Base-by-base conservation (phyloP, 768 basidiomycete species). In the Tylopilus balloui region DNA sequence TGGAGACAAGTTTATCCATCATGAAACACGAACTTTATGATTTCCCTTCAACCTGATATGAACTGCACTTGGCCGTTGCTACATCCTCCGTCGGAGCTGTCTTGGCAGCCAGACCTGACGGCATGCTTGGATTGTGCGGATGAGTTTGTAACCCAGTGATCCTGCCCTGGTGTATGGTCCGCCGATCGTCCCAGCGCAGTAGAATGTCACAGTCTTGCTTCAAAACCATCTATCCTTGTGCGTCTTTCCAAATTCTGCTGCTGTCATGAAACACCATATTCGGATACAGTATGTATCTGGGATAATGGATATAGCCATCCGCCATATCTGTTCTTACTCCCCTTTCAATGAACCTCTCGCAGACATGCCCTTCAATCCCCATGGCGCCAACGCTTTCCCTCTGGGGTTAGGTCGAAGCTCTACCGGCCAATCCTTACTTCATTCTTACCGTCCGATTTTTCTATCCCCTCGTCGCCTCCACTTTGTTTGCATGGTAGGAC, bases 91-190 rank as follows among this genome's bases (percentile, higher is more conserved):
- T 29, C 9, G 28, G 19, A 23, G 11, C 4, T 43, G 11, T 40
- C n/a, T n/a, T 34, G 3, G n/a, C n/a, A 5, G 14, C 4, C 13
- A 15, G 23, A 44, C n/a, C n/a, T 46, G 5, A 42, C 39, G 48
- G 31, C 54, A 52, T 37, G 41, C 31, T 55, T 21, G 15, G 53
- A 24, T 55, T 50, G 12, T 55, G 53, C 53, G 53, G 53, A 25
- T 12, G 8, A 15, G n/a, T 7, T n/a, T 17, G 17, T 13, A 25
- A 24, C 23, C 15, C 20, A 7, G 38, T 19, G 34, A 25, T 8
- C 17, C 15, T 15, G 25, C 21, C 13, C 14, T 41, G 25, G 13
- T 12, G 19, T 27, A 17, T 23, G 35, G 19, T 28, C 28, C 24
- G 9, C 15, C 21, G 27, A 48, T 10, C 9, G 17, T 40, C 41